Conservation (phyloP, 164 flowering plant species). For the Vitis amurensis region DNA sequence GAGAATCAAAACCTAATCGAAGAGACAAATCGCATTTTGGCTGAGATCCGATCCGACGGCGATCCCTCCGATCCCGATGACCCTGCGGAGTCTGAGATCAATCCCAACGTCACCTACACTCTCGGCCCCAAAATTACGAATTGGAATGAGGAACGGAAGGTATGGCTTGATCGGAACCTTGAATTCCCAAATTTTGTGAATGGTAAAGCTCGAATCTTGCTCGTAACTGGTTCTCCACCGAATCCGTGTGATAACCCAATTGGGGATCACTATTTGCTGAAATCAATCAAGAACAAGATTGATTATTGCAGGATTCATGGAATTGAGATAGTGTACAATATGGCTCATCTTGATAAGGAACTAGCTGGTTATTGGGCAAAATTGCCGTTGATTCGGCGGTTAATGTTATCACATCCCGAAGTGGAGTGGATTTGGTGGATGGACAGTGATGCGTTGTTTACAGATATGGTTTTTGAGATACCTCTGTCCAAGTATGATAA, state of each 20-base stretch:
- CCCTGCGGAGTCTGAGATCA: slow-evolving; percentile 24
- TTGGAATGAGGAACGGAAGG: slow-evolving; percentile 65
- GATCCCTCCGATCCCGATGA: slow-evolving; percentile 55
- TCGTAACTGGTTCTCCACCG: slow-evolving; percentile 81
- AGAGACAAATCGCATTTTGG: slow-evolving; percentile 62
- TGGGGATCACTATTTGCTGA: slow-evolving; percentile 86
- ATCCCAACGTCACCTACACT: slow-evolving; percentile 53
- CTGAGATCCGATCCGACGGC: slow-evolving; percentile 74
- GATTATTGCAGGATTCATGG: slow-evolving; percentile 91
- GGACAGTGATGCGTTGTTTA: slow-evolving; percentile 95
- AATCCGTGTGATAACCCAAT: slow-evolving; percentile 86
- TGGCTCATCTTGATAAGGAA: slow-evolving; percentile 85
- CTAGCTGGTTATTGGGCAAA: slow-evolving; percentile 95
- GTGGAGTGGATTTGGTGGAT: slow-evolving; percentile 99
- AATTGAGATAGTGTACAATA: slow-evolving; percentile 77
- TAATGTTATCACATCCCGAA: slow-evolving; percentile 89
- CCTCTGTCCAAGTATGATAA: slow-evolving; percentile 62
- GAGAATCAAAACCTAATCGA: slow-evolving; percentile 47
- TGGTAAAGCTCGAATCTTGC: slow-evolving; percentile 58
- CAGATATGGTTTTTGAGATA: slow-evolving; percentile 89
- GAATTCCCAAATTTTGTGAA: slow-evolving; percentile 53
- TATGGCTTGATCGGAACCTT: slow-evolving; percentile 64
- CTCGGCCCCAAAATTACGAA: slow-evolving; percentile 65
- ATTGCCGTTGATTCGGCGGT: slow-evolving; percentile 66
- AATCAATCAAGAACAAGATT: slow-evolving; percentile 79